A percentile compares a stretch with the other conserved stretches of the same genome.
These are phyloP conservation scores for Hyaloscypha finlandica DNA, from an alignment of 495 filamentous ascomycete genomes.

Conservation along the genomic window DNA sequence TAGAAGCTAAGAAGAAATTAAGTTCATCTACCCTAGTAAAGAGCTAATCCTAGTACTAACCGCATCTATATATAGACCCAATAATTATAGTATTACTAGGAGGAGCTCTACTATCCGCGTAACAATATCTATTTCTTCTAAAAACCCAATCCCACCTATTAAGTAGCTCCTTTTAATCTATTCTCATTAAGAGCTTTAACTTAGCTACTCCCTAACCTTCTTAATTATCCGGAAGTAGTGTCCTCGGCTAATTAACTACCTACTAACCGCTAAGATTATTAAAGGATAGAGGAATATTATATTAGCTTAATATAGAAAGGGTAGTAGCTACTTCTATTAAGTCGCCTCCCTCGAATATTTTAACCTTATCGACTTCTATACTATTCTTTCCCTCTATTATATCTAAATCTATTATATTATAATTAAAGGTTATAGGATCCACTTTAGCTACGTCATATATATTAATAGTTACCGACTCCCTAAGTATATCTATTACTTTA, in stretches of 20 bases:
- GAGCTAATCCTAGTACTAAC: too few relatives aligned
- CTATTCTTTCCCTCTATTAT: too few relatives aligned
- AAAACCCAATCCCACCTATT: conserved; percentile 15
- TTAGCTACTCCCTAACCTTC: background rate
- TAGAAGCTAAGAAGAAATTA: too few relatives aligned
- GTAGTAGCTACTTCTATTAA: conserved; percentile 16
- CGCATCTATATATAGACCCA: too few relatives aligned
- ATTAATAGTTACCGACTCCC: too few relatives aligned
- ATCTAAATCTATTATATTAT: too few relatives aligned
- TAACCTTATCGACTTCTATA: background rate
- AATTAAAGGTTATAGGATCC: background rate
- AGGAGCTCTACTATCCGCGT: too few relatives aligned
- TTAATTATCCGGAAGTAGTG: background rate
- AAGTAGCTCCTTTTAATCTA: conserved; percentile 14
- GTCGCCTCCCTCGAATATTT: conserved; percentile 1
- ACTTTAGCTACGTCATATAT: too few relatives aligned
- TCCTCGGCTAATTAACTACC: background rate
- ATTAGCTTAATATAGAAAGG: conserved; percentile 3
- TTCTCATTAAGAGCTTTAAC: background rate
- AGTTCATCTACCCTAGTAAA: too few relatives aligned
- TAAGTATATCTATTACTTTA: too few relatives aligned
- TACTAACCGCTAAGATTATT: background rate
- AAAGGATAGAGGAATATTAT: background rate
- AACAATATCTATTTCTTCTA: background rate
- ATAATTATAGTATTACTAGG: too few relatives aligned